Percentiles rank a stretch among this genome's conserved stretches.
phyloP scores from a whole-genome alignment of 768 basidiomycete genomes.

The Filobasidium floriforme region DNA sequence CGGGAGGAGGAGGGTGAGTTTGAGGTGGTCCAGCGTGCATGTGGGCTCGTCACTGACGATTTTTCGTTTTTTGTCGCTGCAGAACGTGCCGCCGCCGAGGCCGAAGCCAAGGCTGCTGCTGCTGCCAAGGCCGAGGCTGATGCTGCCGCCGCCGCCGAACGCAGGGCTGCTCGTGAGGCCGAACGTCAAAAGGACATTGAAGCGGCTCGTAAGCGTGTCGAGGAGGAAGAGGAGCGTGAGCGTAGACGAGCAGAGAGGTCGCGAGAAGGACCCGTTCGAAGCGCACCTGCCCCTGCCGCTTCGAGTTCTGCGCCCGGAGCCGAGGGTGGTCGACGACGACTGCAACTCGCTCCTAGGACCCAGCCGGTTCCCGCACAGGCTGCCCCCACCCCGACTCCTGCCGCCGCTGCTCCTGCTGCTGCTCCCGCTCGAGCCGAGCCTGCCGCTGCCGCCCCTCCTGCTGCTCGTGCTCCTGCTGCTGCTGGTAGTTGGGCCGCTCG shows the following conservation, averaged over 20 bases:
- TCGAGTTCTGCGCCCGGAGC: conserved; percentile 36
- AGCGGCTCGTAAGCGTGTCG: conserved; percentile 39
- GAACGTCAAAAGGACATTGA: conserved; percentile 46
- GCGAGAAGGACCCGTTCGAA: conserved; percentile 10
- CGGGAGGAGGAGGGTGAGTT: conserved; percentile 36
- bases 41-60: not conserved
- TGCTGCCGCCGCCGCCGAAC: conserved; percentile 36
- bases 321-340: conserved; percentile 23
- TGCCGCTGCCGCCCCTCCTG: conserved; percentile 22
- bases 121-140: conserved; percentile 59
- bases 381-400: not conserved
- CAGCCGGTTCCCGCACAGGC: conserved; percentile 23
- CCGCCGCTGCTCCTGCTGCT: conserved; percentile 19
- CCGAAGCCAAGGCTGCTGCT: conserved; percentile 51
- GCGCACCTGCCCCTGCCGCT: conserved; percentile 28
- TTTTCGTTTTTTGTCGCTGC: not conserved
- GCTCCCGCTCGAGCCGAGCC: conserved; percentile 20
- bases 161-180: conserved; percentile 53
- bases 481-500: not conserved
- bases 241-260: conserved; percentile 31
- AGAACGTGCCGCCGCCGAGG: conserved; percentile 24
- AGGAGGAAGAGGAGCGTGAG: conserved; percentile 47
- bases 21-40: conserved; percentile 15
- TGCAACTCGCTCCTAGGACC: conserved; percentile 26
- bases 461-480: not conserved